These are phyloP conservation scores for Fusarium odoratissimum DNA, from an alignment of 2,329 filamentous ascomycete genomes.

Conservation along the genomic window DNA sequence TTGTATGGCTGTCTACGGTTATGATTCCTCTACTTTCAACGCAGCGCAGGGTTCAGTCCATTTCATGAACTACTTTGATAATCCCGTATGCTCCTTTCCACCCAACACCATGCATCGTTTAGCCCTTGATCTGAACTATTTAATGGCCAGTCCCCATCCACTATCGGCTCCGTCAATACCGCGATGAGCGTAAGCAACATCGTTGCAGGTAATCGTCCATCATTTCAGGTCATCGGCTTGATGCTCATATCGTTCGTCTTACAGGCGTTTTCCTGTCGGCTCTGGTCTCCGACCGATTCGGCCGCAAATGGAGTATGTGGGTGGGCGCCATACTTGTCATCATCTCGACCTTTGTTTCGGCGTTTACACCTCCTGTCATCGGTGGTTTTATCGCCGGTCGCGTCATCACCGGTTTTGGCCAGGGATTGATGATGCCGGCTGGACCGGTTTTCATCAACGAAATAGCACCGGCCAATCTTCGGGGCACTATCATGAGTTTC, in stretches of 20 bases:
- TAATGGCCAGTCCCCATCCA: background rate
- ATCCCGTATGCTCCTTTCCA: background rate
- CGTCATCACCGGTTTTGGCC: constrained; percentile 74
- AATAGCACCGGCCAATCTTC: constrained; percentile 70
- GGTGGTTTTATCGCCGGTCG: constrained; percentile 75
- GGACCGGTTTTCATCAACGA: constrained; percentile 78
- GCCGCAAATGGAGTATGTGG: constrained; percentile 13
- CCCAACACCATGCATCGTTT: background rate
- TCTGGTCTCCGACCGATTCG: background rate
- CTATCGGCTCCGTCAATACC: constrained; percentile 6
- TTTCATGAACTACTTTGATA: constrained; percentile 15
- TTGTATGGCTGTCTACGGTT: constrained; percentile 5
- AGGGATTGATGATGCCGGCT: constrained; percentile 74
- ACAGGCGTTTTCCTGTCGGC: constrained; percentile 4
- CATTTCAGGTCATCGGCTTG: background rate
- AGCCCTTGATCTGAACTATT: background rate
- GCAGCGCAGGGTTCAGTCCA: constrained; percentile 5
- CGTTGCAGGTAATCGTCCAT: background rate
- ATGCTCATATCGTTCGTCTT: background rate
- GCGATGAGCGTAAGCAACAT: constrained; percentile 1
- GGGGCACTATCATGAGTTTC: constrained; percentile 73
- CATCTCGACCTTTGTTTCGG: constrained; percentile 1
- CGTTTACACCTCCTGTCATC: constrained; percentile 48
- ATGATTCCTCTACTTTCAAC: constrained; percentile 14
- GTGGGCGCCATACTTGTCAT: background rate